phyloP scores from a whole-genome alignment of 495 filamentous ascomycete species.

The Aspergillus biplanus region DNA sequence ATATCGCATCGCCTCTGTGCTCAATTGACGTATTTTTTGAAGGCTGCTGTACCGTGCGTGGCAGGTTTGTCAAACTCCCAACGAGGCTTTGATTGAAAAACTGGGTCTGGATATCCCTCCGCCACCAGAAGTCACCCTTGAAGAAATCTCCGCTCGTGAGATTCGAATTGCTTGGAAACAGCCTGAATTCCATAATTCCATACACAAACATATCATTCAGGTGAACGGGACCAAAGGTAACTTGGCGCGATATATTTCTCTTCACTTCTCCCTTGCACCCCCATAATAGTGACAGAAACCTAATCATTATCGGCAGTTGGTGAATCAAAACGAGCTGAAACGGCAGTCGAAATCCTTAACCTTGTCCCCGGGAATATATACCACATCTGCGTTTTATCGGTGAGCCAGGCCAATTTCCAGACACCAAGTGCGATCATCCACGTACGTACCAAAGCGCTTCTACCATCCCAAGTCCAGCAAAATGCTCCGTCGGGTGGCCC shows the following conservation, averaged over 20 bases:
- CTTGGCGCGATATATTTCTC: conserved; percentile 9
- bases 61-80: conserved; percentile 84
- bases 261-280: not conserved
- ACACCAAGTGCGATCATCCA: conserved; percentile 84
- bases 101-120: conserved; percentile 92
- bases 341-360: conserved; percentile 84
- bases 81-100: conserved; percentile 85
- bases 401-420: conserved; percentile 88
- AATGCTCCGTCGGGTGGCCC: conserved; percentile 47
- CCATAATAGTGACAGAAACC: not conserved
- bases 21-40: not conserved
- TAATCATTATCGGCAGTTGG: conserved; percentile 63
- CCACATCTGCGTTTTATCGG: conserved; percentile 86
- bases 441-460: conserved; percentile 67
- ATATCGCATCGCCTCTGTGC: not conserved
- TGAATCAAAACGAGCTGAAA: conserved; percentile 81
- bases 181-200: conserved; percentile 73
- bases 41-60: conserved; percentile 84
- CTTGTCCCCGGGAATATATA: conserved; percentile 87
- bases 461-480: conserved; percentile 56
- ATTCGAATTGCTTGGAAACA: conserved; percentile 92
- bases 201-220: conserved; percentile 86
- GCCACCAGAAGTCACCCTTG: conserved; percentile 87
- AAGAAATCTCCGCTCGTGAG: conserved; percentile 82
- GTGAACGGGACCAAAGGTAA: conserved; percentile 90